Evolutionary conservation across 2,329 filamentous ascomycete species (phyloP).

Genomic region (Aspergillus felis): DNA sequence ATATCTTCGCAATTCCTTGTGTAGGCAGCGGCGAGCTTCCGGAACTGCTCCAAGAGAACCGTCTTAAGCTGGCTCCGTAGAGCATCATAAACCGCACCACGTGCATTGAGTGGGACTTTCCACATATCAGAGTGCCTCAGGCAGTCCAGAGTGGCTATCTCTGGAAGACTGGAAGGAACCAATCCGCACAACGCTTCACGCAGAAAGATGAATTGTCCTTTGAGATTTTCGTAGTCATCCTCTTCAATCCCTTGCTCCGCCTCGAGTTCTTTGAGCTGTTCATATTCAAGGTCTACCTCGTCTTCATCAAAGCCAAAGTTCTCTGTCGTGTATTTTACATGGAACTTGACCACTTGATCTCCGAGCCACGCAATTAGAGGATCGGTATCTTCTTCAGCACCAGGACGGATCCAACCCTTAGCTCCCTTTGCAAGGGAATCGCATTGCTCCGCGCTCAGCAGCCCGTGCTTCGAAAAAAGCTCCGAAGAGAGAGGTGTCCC

Average conservation of each 20-base stretch:
- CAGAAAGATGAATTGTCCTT: constrained; percentile 44
- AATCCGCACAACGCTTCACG: constrained; percentile 38
- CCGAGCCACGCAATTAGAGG: constrained; percentile 57
- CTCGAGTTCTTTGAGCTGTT: constrained; percentile 59
- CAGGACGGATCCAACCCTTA: constrained; percentile 38
- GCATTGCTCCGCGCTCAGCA: constrained; percentile 63
- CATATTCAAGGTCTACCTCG: constrained; percentile 59
- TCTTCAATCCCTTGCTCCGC: constrained; percentile 53
- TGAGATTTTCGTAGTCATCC: constrained; percentile 52
- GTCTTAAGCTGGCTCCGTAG: constrained; percentile 56
- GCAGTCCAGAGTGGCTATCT: constrained; percentile 35
- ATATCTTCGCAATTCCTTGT: constrained; percentile 48
- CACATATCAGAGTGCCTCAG: constrained; percentile 54
- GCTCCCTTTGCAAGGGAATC: constrained; percentile 56
- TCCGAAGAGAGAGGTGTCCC: constrained; percentile 50
- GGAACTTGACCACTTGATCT: constrained; percentile 46
- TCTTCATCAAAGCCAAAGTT: constrained; percentile 54
- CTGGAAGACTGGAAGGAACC: constrained; percentile 8
- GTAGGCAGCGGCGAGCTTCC: constrained; percentile 49
- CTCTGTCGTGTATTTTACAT: constrained; percentile 43
- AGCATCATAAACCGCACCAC: constrained; percentile 64
- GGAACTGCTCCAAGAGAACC: constrained; percentile 46
- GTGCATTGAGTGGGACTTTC: constrained; percentile 51
- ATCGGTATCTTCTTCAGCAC: constrained; percentile 23
- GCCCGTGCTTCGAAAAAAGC: constrained; percentile 49